Base-by-base conservation (phyloP, 108 stramenopile genomes). In the Cyclotella atomus region DNA sequence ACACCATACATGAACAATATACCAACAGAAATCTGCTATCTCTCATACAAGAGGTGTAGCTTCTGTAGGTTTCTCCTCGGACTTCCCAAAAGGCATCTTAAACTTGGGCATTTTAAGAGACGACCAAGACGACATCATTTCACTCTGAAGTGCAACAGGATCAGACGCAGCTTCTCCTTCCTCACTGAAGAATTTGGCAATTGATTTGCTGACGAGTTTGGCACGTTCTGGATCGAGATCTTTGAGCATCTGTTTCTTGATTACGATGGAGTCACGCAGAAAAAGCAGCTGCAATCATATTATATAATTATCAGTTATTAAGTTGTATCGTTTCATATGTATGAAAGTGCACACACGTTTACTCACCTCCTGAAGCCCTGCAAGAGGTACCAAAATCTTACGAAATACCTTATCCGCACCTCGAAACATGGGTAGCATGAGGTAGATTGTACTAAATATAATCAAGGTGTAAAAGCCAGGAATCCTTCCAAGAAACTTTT, bases 371-470 rank as follows among this genome's bases (percentile, higher is more conserved):
- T 83, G 65, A 27, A 83, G 66, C 15, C 88, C 88, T n/a, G 85
- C 73, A 25, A 89, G 41, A 0, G 88, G 85, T 0, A 89, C 88
- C 36, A 89, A 59, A 12, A 89, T 57, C 19, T 75, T 77, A 8
- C 88, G 83, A 46, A 89, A 89, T n/a, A 87, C 57, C 14, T 82
- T 82, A 6, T 89, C 84, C 10, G 88, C 85, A 0, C 88, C 88
- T 23, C 81, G 50, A 35, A 89, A 86, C 82, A 89, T 80, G 55
- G 88, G 88, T 9, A 89, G 64, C 79, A 86, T 84, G 12, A 89
- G 65, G 45, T 86, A 89, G 5, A 87, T 55, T 15, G 77, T 83
- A 10, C 68, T 56, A 3, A 83, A 72, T 27, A 85, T 71, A 36
- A 84, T 50, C 33, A 86, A 46, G 0, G 77, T 74, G 56, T 86